phyloP scores from a whole-genome alignment of 441 rosid species.

The Pelargonium australe region DNA sequence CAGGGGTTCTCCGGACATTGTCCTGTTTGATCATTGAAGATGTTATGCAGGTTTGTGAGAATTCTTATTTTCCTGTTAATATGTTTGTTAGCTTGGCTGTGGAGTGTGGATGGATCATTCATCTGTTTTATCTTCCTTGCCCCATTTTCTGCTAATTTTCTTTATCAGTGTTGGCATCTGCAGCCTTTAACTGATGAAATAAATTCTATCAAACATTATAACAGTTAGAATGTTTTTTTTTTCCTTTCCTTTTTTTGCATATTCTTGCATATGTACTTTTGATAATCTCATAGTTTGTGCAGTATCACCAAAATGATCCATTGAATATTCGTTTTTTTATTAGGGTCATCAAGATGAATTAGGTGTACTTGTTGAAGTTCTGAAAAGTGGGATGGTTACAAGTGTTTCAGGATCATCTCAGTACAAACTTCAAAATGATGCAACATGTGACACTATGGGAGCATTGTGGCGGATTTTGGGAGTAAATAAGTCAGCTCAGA shows the following conservation, averaged over 20 bases:
- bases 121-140: slow-evolving; percentile 2
- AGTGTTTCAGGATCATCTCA: slow-evolving; percentile 75
- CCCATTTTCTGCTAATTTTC: neutral
- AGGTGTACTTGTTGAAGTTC: slow-evolving; percentile 85
- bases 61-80: slow-evolving; percentile 16
- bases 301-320: slow-evolving; percentile 13
- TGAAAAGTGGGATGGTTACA: slow-evolving; percentile 98
- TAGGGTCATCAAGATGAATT: slow-evolving; percentile 95
- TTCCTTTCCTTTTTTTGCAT: neutral
- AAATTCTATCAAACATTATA: neutral
- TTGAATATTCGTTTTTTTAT: slow-evolving; percentile 20
- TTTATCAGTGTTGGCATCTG: neutral
- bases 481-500: slow-evolving; percentile 75
- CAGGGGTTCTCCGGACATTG: slow-evolving; percentile 84
- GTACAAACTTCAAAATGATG: slow-evolving; percentile 81
- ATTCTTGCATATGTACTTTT: neutral
- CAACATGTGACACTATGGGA: slow-evolving; percentile 98
- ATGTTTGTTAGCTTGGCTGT: slow-evolving; percentile 8
- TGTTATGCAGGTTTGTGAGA: slow-evolving; percentile 56
- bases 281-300: slow-evolving; percentile 10
- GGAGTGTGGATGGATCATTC: slow-evolving; percentile 13
- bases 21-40: slow-evolving; percentile 98
- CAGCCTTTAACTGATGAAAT: neutral
- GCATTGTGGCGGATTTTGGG: slow-evolving; percentile 97
- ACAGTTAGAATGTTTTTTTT: neutral